Base-by-base conservation (phyloP, 2,329 filamentous ascomycete species). In the Epichloe sibirici region DNA sequence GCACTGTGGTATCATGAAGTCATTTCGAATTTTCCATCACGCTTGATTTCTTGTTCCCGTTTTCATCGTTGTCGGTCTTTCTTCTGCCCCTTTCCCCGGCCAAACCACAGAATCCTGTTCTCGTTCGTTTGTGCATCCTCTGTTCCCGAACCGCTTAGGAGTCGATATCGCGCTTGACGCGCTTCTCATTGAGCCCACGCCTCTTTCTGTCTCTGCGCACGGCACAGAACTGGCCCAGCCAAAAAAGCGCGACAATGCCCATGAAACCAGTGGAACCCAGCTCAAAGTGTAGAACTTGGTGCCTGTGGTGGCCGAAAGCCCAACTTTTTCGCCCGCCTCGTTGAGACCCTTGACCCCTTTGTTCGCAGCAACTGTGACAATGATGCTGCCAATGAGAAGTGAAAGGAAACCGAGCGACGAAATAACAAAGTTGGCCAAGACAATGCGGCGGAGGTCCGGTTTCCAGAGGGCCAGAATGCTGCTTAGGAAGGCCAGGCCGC, bases 221-320 rank as follows among this genome's bases (percentile, higher is more conserved):
- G 4, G 61, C 34, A 35, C 64, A 63, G 56, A 71, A 60, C 42
- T 68, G 62, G 11, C 53, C 61, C 1, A 62, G 23, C 75, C 75
- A 78, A 59, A 71, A 76, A 3, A 67, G 28, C 4, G 66, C 52
- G 0, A 68, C 60, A 1, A 65, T 55, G 3, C 68, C 59, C 70
- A 77, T 75, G 55, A 73, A 62, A 3, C 60, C 73, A 15, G 74
- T 70, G 1, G 74, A 66, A 73, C 67, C 76, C 75, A 79, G 5
- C 68, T 68, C 40, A 78, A 59, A 35, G 59, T 66, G 57, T 71
- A 65, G 56, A 79, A 75, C 62, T 72, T 71, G 44, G 49, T 58
- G 7, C 76, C 76, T 11, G 64, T 57, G 12, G 62, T 57, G 0
- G 73, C 75, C 2, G 68, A 65, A 23, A 79, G 64, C 43, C 75